phyloP scores from a whole-genome alignment of 2,329 filamentous ascomycete species.

The Cordyceps tenuipes region DNA sequence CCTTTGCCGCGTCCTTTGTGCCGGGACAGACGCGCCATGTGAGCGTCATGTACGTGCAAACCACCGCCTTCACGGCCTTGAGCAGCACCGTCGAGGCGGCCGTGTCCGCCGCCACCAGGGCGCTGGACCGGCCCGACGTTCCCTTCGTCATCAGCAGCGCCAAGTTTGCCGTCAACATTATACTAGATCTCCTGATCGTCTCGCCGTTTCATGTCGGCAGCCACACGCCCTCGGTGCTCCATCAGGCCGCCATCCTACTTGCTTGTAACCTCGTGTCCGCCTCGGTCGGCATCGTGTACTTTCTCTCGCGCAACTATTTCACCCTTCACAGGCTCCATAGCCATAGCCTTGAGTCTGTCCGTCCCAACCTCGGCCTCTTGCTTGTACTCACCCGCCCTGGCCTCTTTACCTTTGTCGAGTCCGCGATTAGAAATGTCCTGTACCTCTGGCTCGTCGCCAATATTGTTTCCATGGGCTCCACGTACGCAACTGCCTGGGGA shows the following conservation, averaged over 20 bases:
- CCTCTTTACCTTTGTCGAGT: slow-evolving; percentile 52
- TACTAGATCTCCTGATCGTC: slow-evolving; percentile 57
- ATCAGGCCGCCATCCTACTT: slow-evolving; percentile 55
- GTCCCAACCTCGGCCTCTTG: slow-evolving; percentile 36
- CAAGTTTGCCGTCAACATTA: slow-evolving; percentile 59
- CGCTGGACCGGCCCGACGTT: slow-evolving; percentile 61
- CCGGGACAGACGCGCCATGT: slow-evolving; percentile 46
- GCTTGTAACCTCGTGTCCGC: slow-evolving; percentile 51
- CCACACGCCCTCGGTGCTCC: slow-evolving; percentile 49
- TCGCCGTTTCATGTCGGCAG: slow-evolving; percentile 54
- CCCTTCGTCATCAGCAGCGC: slow-evolving; percentile 55
- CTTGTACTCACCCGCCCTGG: slow-evolving; percentile 48
- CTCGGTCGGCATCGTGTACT: slow-evolving; percentile 50
- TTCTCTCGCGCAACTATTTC: slow-evolving; percentile 29
- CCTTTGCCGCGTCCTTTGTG: slow-evolving; percentile 54
- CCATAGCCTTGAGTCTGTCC: slow-evolving; percentile 10
- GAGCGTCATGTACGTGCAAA: slow-evolving; percentile 56
- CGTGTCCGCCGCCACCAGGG: slow-evolving; percentile 51
- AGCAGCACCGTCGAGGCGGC: slow-evolving; percentile 56
- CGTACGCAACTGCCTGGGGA: slow-evolving; percentile 66
- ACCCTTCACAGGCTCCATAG: background rate
- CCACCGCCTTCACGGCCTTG: slow-evolving; percentile 54
- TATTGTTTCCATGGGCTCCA: slow-evolving; percentile 53
- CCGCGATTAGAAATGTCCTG: slow-evolving; percentile 56
- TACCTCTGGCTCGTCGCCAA: slow-evolving; percentile 63